Conservation (phyloP, 768 basidiomycete genomes). For the Leccinum olivaceopallidum region DNA sequence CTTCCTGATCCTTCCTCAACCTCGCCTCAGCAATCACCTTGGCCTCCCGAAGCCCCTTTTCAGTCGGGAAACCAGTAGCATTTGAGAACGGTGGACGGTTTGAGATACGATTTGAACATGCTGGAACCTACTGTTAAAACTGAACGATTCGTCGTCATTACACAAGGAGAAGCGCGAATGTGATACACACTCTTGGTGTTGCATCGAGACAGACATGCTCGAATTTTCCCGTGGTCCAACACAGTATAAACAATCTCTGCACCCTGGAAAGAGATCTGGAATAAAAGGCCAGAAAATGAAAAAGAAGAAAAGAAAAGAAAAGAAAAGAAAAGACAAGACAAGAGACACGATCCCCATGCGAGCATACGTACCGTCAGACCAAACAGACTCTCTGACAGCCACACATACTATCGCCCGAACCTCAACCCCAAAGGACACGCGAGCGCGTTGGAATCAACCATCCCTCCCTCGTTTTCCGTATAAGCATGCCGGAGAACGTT, state of each 20-base stretch:
- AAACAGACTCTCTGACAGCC: constrained; percentile 67
- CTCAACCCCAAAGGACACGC: constrained; percentile 81
- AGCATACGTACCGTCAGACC: constrained; percentile 63
- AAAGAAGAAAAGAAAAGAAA: too few relatives aligned
- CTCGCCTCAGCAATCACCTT: constrained; percentile 68
- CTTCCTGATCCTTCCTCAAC: constrained; percentile 67
- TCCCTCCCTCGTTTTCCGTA: constrained; percentile 68
- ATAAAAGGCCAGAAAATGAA: too few relatives aligned
- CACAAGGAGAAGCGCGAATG: constrained; percentile 13
- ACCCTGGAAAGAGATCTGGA: constrained; percentile 44
- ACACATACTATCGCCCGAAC: constrained; percentile 75
- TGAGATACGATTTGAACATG: constrained; percentile 64
- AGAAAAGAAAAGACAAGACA: too few relatives aligned
- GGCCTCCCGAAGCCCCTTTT: constrained; percentile 73
- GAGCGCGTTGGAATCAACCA: constrained; percentile 78
- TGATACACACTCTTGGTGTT: constrained; percentile 57
- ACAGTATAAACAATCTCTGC: constrained; percentile 46
- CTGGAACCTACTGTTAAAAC: constrained; percentile 28
- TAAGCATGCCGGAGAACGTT: constrained; percentile 87
- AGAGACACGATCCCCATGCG: neutral
- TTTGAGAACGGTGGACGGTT: constrained; percentile 64
- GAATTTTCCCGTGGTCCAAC: constrained; percentile 84
- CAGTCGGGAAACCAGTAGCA: constrained; percentile 73
- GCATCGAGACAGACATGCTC: constrained; percentile 45
- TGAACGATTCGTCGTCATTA: neutral